phyloP scores from a whole-genome alignment of 2,329 filamentous ascomycete genomes.

The Penicillium sp. region DNA sequence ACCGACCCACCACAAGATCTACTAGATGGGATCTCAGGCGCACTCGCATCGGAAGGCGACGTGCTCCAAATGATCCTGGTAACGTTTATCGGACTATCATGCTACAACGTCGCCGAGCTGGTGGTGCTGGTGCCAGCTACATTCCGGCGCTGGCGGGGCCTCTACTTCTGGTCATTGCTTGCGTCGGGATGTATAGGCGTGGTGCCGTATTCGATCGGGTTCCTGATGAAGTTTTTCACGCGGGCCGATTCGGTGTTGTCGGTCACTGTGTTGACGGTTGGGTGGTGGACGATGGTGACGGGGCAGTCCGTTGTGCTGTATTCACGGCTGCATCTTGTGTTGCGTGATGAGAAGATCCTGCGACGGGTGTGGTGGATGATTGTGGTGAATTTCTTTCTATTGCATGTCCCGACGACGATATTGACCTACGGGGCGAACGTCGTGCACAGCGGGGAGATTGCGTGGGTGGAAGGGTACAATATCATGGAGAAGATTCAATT shows the following conservation, averaged over 20 bases:
- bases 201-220: conserved; percentile 41
- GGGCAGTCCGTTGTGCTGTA: conserved; percentile 63
- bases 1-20: conserved; percentile 20
- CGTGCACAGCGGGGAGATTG: conserved; percentile 13
- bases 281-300: conserved; percentile 61
- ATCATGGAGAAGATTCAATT: conserved; percentile 49
- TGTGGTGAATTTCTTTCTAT: conserved; percentile 51
- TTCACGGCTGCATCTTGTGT: conserved; percentile 60
- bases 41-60: conserved; percentile 23
- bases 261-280: conserved; percentile 50
- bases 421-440: conserved; percentile 50
- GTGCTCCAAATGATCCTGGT: conserved; percentile 26
- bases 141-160: conserved; percentile 39
- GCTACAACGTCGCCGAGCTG: conserved; percentile 50
- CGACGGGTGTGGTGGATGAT: conserved; percentile 58
- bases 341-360: conserved; percentile 51
- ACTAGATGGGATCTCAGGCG: conserved; percentile 32
- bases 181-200: conserved; percentile 36
- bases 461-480: conserved; percentile 43
- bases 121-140: conserved; percentile 40
- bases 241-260: conserved; percentile 30
- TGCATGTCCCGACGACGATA: conserved; percentile 56
- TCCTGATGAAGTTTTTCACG: conserved; percentile 44
- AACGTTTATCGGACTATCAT: conserved; percentile 40
- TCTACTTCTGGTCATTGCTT: conserved; percentile 46